Evolutionary conservation across 352 stramenopile genomes (phyloP).

Genomic region (Phytophthora quininea): DNA sequence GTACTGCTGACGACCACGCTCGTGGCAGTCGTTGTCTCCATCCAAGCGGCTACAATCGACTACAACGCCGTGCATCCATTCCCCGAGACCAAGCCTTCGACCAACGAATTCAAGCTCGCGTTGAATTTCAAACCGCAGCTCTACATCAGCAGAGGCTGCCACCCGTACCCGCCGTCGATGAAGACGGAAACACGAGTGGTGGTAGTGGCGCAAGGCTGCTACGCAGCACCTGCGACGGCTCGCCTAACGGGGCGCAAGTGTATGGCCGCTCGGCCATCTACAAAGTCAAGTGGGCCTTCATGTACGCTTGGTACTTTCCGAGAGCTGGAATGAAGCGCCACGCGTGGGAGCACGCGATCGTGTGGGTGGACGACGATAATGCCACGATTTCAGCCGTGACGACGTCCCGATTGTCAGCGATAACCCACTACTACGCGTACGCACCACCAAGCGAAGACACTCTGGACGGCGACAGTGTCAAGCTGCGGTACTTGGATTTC

Average conservation of each 20-base stretch:
- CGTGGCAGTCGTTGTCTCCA: neutral
- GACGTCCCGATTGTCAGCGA: neutral
- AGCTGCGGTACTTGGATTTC: neutral
- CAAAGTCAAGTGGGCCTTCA: neutral
- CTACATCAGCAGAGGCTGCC: neutral
- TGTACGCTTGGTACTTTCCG: conserved; percentile 1
- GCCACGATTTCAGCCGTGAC: neutral
- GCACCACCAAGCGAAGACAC: neutral
- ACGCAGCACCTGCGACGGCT: neutral
- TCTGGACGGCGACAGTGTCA: neutral
- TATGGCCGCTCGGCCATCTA: neutral
- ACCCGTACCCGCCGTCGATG: neutral
- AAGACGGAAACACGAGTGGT: neutral
- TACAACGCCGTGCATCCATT: neutral
- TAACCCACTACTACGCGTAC: neutral
- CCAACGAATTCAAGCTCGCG: neutral
- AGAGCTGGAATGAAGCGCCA: neutral
- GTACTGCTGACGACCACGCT: neutral
- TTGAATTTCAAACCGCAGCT: neutral
- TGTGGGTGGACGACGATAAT: neutral
- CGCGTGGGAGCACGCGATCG: neutral
- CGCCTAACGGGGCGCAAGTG: neutral
- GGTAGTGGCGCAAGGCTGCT: neutral
- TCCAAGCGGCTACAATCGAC: conserved; percentile 2
- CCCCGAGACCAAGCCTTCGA: neutral